These are phyloP conservation scores for Durotheca rogersii DNA, from an alignment of 495 filamentous ascomycete species.

Conservation along the genomic window DNA sequence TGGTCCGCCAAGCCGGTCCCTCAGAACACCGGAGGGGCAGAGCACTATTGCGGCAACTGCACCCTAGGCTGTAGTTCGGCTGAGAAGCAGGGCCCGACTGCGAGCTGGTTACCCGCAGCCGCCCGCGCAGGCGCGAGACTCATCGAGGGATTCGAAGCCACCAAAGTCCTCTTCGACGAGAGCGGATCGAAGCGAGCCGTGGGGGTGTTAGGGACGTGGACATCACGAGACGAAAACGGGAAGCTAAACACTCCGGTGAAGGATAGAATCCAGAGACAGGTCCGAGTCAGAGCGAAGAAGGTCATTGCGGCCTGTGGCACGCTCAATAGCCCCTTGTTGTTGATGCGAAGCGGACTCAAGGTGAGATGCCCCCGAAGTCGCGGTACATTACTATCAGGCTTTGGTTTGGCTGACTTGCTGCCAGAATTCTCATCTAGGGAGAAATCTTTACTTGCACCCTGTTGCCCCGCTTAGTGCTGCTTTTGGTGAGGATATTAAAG, in stretches of 20 bases:
- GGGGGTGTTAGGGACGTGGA: conserved; percentile 74
- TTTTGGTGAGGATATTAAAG: conserved; percentile 64
- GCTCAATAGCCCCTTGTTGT: conserved; percentile 71
- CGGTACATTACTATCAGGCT: neutral
- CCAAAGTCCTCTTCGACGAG: conserved; percentile 66
- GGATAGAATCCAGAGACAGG: conserved; percentile 50
- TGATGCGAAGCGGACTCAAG: conserved; percentile 68
- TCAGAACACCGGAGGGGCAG: conserved; percentile 70
- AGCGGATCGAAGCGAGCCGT: conserved; percentile 56
- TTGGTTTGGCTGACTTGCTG: conserved; percentile 30
- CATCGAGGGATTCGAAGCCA: conserved; percentile 72
- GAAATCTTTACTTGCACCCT: conserved; percentile 80
- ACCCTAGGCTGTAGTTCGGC: conserved; percentile 69
- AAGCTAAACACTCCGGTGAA: conserved; percentile 52
- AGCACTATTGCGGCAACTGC: conserved; percentile 81
- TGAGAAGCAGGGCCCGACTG: conserved; percentile 76
- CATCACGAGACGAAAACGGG: conserved; percentile 62
- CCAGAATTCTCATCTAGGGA: conserved; percentile 80
- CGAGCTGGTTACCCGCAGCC: conserved; percentile 77
- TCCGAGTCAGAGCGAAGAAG: conserved; percentile 76
- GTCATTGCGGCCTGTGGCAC: conserved; percentile 76
- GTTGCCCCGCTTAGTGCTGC: conserved; percentile 59
- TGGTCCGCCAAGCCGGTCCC: conserved; percentile 69
- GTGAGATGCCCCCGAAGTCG: conserved; percentile 33
- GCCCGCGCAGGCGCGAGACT: conserved; percentile 71